Evolutionary conservation across 352 stramenopile species (phyloP), one percentile per base, ranked within the genome.

Genomic region (Elongisporangium prolatum): DNA sequence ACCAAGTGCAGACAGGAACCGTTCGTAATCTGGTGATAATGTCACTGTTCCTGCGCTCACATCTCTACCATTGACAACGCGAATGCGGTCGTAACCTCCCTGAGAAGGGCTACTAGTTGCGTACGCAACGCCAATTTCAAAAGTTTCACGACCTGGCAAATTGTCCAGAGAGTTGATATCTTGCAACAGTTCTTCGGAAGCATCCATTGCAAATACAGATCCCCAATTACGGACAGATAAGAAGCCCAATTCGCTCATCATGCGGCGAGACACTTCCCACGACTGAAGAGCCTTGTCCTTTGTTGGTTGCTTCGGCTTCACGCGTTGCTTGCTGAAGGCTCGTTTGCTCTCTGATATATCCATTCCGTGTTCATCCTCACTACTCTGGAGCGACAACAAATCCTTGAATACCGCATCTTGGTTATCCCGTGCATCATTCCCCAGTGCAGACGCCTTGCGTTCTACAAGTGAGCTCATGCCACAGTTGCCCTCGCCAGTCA

Each of bases 171-270:
- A 73, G 24, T 91, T 77, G 11, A 95, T 54, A 21, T 95, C 81
- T 21, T 65, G 61, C 9, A 89, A 59, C 37, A 95, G 67, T n/a
- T 84, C 74, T 0, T 69, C 71, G 52, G 71, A 69, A 5, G 79
- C 68, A 61, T 86, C 74, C 80, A 95, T 91, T 1, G 83, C 73
- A 49, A 95, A 93, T 20, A 95, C 68, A 48, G 81, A 84, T 0
- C 86, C 86, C 86, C 86, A 95, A 38, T 91, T 93, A n/a, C 77
- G 78, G 4, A 95, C 79, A 0, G 84, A 93, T 8, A 93, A 58
- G 21, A 95, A 92, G 4, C 86, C 84, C 3, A 93, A 64, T 47
- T 95, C 82, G 10, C 77, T 92, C 74, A 95, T 88, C 77, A 95
- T 90, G 21, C 83, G 69, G 7, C 86, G 71, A 34, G 86, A 89